Evolutionary conservation across 2,329 filamentous ascomycete genomes (phyloP), one percentile per base, ranked within the genome.

Genomic region (Chrysosporium queenslandicum): DNA sequence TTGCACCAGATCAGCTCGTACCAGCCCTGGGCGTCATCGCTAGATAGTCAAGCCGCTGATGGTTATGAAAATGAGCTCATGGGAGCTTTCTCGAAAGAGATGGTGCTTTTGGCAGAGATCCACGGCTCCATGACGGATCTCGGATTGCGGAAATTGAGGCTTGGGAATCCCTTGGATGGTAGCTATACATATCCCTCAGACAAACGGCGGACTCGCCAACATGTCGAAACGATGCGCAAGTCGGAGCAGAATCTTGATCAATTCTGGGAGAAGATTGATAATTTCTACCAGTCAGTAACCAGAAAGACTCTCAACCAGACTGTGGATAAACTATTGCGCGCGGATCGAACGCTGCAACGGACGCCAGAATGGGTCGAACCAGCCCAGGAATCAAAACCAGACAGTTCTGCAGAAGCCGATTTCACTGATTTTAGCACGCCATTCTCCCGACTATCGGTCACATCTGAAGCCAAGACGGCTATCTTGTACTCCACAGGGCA

Each of bases 171-270:
- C 20, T 29, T 49, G 0, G 63, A 64, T 3, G 63, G 63, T 2
- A 71, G 62, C 52, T 77, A 79, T 62, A 55, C 55, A 40, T 80
- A 70, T 68, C 77, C 72, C 52, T 69, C 66, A 2, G 66, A 72
- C 2, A 77, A 74, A 57, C 70, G 67, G 4, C 67, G 68, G 1
- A 78, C 66, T 1, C 67, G 68, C 50, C 68, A 71, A 11, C 78
- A 68, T 16, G 66, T 73, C 0, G 66, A 72, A 9, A 59, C 61
- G 0, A 67, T 79, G 63, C 68, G 71, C 9, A 57, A 46, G 3
- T 74, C 77, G 0, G 77, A 81, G 60, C 20, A 46, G 1, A 67
- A 71, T 21, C 64, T 80, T 3, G 75, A 78, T 57, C 47, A 40
- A 0, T 73, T 77, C 53, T 78, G 74, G 76, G 53, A 52, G 2